phyloP scores from a whole-genome alignment of 2,329 filamentous ascomycete species.

The Xylaria hypoxylon region DNA sequence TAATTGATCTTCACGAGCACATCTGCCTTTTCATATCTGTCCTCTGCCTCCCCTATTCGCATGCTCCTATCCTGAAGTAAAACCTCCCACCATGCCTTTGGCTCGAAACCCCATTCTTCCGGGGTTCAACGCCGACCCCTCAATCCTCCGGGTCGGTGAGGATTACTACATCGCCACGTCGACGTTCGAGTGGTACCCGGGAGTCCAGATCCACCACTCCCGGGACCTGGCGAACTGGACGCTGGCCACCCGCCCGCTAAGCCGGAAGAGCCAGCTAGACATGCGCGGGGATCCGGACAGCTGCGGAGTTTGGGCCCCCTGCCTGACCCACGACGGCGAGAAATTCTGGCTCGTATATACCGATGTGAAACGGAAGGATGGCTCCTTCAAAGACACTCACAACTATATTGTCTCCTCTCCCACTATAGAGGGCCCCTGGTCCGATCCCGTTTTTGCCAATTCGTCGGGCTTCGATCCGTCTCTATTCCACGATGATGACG shows the following conservation, averaged over 20 bases:
- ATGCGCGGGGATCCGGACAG: slow-evolving; percentile 71
- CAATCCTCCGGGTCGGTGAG: slow-evolving; percentile 62
- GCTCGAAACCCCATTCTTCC: slow-evolving; percentile 67
- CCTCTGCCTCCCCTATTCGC: not conserved
- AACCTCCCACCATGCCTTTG: slow-evolving; percentile 55
- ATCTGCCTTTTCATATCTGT: not conserved
- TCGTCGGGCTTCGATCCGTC: slow-evolving; percentile 73
- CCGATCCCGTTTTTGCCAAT: slow-evolving; percentile 69
- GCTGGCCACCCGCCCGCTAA: slow-evolving; percentile 60
- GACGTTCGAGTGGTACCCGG: slow-evolving; percentile 67
- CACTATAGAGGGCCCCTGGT: slow-evolving; percentile 69
- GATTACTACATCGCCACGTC: slow-evolving; percentile 69
- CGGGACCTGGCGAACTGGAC: slow-evolving; percentile 66
- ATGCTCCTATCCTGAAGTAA: slow-evolving; percentile 6
- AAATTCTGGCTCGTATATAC: slow-evolving; percentile 74
- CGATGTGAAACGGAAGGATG: slow-evolving; percentile 75
- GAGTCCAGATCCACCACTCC: slow-evolving; percentile 67
- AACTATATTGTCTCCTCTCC: slow-evolving; percentile 71
- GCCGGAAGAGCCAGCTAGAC: slow-evolving; percentile 63
- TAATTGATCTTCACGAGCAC: slow-evolving; percentile 1
- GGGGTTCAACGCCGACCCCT: slow-evolving; percentile 68
- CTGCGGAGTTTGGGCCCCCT: slow-evolving; percentile 74
- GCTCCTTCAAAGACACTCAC: slow-evolving; percentile 72
- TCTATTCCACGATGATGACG: slow-evolving; percentile 68
- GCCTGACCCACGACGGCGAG: slow-evolving; percentile 69